Evolutionary conservation across 768 basidiomycete genomes (phyloP).

Genomic region (Hypholoma fasciculare): DNA sequence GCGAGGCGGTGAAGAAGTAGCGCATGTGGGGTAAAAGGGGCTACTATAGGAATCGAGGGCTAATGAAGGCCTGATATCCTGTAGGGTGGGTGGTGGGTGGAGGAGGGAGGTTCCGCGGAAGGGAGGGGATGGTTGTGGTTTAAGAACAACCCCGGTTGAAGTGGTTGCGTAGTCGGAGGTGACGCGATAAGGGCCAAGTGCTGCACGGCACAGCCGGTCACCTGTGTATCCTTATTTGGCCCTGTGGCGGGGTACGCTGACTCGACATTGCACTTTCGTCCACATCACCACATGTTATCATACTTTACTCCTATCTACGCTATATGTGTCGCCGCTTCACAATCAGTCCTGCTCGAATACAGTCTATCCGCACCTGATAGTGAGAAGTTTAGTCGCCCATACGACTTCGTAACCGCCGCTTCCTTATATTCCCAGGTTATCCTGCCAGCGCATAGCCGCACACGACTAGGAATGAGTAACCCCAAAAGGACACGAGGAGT

Average conservation of each 20-base stretch:
- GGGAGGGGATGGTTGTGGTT: conserved; percentile 18
- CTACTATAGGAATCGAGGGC: conserved; percentile 13
- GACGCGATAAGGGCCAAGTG: conserved; percentile 17
- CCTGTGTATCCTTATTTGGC: conserved; percentile 17
- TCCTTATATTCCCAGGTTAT: neutral
- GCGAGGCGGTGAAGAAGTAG: conserved; percentile 61
- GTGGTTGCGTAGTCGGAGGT: conserved; percentile 12
- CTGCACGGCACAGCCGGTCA: conserved; percentile 6
- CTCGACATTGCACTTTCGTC: conserved; percentile 12
- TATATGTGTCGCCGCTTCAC: neutral
- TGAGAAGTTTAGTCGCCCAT: neutral
- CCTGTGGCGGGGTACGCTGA: conserved; percentile 19
- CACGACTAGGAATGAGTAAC: neutral
- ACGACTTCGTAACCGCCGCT: neutral
- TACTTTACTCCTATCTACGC: neutral
- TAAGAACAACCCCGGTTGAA: conserved; percentile 22
- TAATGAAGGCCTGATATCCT: conserved; percentile 17
- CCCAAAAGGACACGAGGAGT: conserved; percentile 5
- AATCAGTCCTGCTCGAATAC: neutral
- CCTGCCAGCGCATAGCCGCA: conserved; percentile 6
- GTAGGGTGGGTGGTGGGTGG: neutral
- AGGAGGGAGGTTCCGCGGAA: neutral
- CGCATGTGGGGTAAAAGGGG: conserved; percentile 44
- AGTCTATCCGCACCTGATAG: neutral
- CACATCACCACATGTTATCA: neutral